Base-by-base conservation (phyloP, 768 basidiomycete species). In the Epithele typhae region DNA sequence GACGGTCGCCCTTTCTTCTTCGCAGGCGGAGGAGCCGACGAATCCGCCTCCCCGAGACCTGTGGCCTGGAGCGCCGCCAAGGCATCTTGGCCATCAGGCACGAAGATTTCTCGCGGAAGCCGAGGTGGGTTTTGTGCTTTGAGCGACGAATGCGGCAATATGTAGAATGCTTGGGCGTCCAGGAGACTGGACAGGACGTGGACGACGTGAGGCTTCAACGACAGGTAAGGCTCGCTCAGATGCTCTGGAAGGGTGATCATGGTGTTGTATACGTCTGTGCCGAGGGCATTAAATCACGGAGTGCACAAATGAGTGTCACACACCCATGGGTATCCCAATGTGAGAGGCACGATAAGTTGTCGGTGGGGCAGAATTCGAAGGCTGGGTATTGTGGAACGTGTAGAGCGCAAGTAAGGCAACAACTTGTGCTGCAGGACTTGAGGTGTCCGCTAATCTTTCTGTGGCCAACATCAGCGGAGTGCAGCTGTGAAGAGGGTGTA, bases 331-430 rank as follows among this genome's bases (percentile, higher is more conserved):
- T 21, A 90, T 74, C 8, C 77, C 74, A 25, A 87, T 74, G 49
- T 80, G 73, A n/a, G 63, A 59, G n/a, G 78, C 53, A 19, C 61
- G 55, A 58, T 76, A 68, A 6, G 7, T 7, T 25, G 89, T 62
- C 8, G 71, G 54, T 18, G 82, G 81, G 3, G 71, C 66, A 3
- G 77, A 71, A 9, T 68, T 64, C 9, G 70, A 68, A 12, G 87
- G 82, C 64, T 90, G 90, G 9, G 84, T 81, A 46, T 66, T 69
- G 59, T 78, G 79, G 54, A 90, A 83, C 3, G 79, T 77, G 59
- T 90, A 89, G 38, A 85, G 59, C 4, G 74, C 82, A 59, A 89
- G 88, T 19, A 90, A 59, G 0, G 81, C 83, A 18, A 75, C 75
- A 5, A 72, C 72, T 50, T 80, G 74, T n/a, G 65, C 70, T 35